Base-by-base conservation (phyloP, 305 asterid species). In the Fraxinus latifolia region DNA sequence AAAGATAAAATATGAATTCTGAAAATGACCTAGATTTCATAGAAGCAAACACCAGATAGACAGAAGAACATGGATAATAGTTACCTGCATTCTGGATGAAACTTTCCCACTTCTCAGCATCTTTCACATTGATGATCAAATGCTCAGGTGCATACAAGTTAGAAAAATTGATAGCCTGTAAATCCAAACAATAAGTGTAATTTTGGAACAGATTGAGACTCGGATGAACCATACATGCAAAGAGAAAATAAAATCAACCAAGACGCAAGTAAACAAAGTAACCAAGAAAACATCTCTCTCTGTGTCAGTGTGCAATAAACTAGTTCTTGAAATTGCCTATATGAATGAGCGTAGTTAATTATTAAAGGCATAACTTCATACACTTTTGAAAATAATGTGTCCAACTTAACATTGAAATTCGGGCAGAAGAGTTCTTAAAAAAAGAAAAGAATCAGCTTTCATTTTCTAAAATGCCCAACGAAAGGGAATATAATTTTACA, bases 91-190 rank as follows among this genome's bases (percentile, higher is more conserved):
- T 94, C 91, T 95, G 94, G 12, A 95, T 84, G 39, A 87, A 91
- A 82, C 84, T 79, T 86, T 95, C 99, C 99, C 98, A 95, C 90
- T 91, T 93, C 89, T 93, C 98, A 80, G 97, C 99, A 89, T 95
- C 97, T 88, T 91, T 76, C 83, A 94, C 97, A 60, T 95, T 95
- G 85, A 95, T 90, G 81, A 95, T 95, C 78, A 95, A 88, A 89
- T 95, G 99, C 88, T 95, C 99, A 34, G 99, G 99, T 67, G 99
- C 98, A 83, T 93, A 93, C 83, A 88, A 79, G 89, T 95, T 95
- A 74, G 99, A 95, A 84, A 95, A 93, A 21, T 88, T 83, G 79
- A 95, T 90, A 17, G 98, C 99, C 99, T 95, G 91, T 44, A 42
- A 78, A 84, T 77, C 27, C 79, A 85, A 85, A 76, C 78, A 65